phyloP scores from a whole-genome alignment of 1,284 basidiomycete genomes.

The Rhodotorula mucilaginosa region DNA sequence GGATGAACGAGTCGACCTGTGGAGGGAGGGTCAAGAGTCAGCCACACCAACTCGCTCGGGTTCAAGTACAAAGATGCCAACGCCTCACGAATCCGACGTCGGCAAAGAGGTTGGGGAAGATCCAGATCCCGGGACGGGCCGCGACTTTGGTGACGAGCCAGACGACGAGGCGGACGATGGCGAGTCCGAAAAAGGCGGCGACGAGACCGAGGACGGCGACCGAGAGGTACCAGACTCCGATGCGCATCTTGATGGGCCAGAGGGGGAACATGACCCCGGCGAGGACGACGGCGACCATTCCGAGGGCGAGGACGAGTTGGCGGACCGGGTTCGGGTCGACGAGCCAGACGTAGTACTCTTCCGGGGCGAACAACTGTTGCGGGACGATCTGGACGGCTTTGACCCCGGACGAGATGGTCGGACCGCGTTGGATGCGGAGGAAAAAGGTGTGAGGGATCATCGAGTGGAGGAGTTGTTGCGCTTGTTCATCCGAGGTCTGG shows the following conservation, averaged over 20 bases:
- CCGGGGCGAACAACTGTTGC: slow-evolving; percentile 71
- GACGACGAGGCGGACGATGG: slow-evolving; percentile 87
- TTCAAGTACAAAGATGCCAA: too few species aligned
- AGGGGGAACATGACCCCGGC: slow-evolving; percentile 99
- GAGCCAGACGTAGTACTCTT: slow-evolving; percentile 93
- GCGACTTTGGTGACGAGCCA: slow-evolving; percentile 88
- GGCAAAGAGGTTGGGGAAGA: slow-evolving; percentile 97
- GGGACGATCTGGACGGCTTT: slow-evolving; percentile 76
- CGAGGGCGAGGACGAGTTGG: slow-evolving; percentile 85
- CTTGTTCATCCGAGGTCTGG: slow-evolving; percentile 65
- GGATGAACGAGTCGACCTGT: slow-evolving; percentile 95
- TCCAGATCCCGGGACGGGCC: slow-evolving; percentile 91
- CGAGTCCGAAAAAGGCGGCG: slow-evolving; percentile 85
- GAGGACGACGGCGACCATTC: slow-evolving; percentile 90
- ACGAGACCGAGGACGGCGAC: slow-evolving; percentile 84
- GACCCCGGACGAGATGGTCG: slow-evolving; percentile 48
- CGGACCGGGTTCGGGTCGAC: slow-evolving; percentile 70
- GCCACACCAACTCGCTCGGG: neutral
- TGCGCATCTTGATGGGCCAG: slow-evolving; percentile 89
- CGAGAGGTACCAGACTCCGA: slow-evolving; percentile 94
- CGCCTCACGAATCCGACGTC: slow-evolving; percentile 97
- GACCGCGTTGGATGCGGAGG: slow-evolving; percentile 79
- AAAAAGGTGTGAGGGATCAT: slow-evolving; percentile 78
- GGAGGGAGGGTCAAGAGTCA: neutral
- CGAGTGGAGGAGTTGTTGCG: slow-evolving; percentile 60